These are phyloP conservation scores for Ephemerocybe angulata DNA, from an alignment of 768 basidiomycete genomes.

Conservation along the genomic window DNA sequence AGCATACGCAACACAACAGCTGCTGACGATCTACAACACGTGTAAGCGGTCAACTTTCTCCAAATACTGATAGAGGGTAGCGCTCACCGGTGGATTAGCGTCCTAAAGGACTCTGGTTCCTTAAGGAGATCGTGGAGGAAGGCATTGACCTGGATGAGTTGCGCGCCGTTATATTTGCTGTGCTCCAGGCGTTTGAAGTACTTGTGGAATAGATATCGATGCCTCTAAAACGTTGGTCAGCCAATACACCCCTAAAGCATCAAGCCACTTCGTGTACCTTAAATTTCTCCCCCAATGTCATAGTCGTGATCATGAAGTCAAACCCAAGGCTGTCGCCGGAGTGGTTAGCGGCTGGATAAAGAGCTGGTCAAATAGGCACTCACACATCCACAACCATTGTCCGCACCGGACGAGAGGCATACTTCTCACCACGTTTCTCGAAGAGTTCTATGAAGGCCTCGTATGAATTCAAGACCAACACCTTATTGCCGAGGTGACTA, in stretches of 20 bases:
- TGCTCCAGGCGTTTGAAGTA: conserved; percentile 28
- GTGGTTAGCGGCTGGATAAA: not conserved
- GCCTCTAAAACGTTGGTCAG: conserved; percentile 30
- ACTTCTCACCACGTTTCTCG: conserved; percentile 11
- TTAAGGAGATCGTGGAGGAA: conserved; percentile 34
- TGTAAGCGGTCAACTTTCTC: not conserved
- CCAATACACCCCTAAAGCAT: no score
- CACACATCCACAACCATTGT: conserved; percentile 7
- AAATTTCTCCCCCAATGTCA: not conserved
- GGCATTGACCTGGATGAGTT: not conserved
- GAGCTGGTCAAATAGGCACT: not conserved
- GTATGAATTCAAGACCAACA: not conserved
- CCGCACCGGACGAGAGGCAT: conserved; percentile 10
- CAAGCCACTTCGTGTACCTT: not conserved
- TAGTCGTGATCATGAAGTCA: not conserved
- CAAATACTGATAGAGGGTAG: not conserved
- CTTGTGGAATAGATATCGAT: conserved; percentile 36
- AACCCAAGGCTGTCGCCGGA: not conserved
- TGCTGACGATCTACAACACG: conserved; percentile 27
- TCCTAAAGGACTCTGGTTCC: conserved; percentile 32
- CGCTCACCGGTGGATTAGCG: conserved; percentile 33
- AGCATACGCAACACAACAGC: conserved; percentile 38
- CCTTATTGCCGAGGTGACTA: conserved; percentile 4
- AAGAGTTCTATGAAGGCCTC: conserved; percentile 8
- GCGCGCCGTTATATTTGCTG: conserved; percentile 17